Conservation (phyloP, 305 asterid species). For the Euphrasia arctica region DNA sequence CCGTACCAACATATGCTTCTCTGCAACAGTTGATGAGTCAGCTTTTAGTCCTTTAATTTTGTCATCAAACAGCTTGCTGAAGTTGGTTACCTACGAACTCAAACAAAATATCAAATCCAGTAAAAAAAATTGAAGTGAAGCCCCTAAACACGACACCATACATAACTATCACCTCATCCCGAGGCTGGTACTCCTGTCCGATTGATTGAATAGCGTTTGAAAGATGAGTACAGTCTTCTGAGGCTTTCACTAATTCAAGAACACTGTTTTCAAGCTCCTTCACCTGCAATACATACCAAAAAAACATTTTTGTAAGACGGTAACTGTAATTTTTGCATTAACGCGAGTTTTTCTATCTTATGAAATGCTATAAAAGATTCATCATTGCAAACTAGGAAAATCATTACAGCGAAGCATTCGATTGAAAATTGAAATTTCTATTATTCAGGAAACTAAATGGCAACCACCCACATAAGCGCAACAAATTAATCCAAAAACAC, state of each 20-base stretch:
- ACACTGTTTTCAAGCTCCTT: conserved; percentile 73
- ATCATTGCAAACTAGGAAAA: conserved; percentile 6
- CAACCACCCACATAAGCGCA: conserved; percentile 15
- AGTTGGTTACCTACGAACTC: conserved; percentile 60
- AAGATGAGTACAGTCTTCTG: conserved; percentile 64
- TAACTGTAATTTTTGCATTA: background rate
- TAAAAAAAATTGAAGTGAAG: conserved; percentile 4
- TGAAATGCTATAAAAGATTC: conserved; percentile 12
- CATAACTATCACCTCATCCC: conserved; percentile 47
- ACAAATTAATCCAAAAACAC: background rate
- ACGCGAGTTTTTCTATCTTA: background rate
- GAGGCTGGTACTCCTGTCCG: conserved; percentile 55
- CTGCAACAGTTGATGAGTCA: conserved; percentile 40
- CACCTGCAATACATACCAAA: conserved; percentile 46
- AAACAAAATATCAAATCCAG: conserved; percentile 25
- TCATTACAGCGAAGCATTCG: conserved; percentile 3
- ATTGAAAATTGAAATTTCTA: background rate
- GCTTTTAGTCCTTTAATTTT: conserved; percentile 51
- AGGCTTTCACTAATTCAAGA: conserved; percentile 51
- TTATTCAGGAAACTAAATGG: conserved; percentile 5
- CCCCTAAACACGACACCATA: conserved; percentile 9
- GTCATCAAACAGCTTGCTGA: conserved; percentile 62
- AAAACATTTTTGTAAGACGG: too few species aligned
- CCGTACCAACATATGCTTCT: conserved; percentile 51
- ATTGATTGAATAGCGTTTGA: conserved; percentile 61